These are phyloP conservation scores for Scleromitrula shiraiana DNA, from an alignment of 2,329 filamentous ascomycete species.

Conservation along the genomic window DNA sequence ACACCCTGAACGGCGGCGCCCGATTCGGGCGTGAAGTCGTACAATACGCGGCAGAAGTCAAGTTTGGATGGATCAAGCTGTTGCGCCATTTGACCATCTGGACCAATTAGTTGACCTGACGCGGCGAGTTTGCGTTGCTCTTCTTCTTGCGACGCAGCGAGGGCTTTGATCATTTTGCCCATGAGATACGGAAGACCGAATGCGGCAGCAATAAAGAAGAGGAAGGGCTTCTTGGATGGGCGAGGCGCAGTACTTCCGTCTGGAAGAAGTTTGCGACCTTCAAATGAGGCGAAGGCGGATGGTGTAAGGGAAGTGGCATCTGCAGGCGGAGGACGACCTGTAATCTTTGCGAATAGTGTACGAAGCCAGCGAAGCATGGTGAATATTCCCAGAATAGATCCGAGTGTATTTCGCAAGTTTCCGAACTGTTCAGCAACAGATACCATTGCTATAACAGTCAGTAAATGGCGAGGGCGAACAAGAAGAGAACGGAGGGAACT, in stretches of 20 bases:
- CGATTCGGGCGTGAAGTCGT: constrained; percentile 82
- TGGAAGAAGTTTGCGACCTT: constrained; percentile 55
- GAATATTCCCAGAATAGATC: constrained; percentile 91
- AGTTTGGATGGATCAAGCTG: constrained; percentile 80
- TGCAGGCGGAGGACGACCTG: constrained; percentile 81
- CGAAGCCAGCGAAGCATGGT: constrained; percentile 92
- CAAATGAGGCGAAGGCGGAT: constrained; percentile 82
- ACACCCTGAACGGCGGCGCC: constrained; percentile 59
- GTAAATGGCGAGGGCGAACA: neutral
- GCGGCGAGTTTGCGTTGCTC: constrained; percentile 58
- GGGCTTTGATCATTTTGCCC: constrained; percentile 84
- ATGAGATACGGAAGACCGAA: constrained; percentile 95
- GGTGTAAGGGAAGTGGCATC: constrained; percentile 83
- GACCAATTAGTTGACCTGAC: constrained; percentile 43
- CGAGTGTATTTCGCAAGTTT: constrained; percentile 84
- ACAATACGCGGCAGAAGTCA: constrained; percentile 91
- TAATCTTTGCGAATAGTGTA: constrained; percentile 84
- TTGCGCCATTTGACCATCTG: constrained; percentile 37
- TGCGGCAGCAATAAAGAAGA: constrained; percentile 91
- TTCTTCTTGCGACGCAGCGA: constrained; percentile 79
- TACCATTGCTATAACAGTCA: constrained; percentile 68
- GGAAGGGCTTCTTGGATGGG: constrained; percentile 88
- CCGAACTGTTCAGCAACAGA: constrained; percentile 96
- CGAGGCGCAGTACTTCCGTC: constrained; percentile 57
- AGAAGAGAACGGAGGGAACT: constrained; percentile 27